These are phyloP conservation scores for Sporormia fimetaria DNA, from an alignment of 495 filamentous ascomycete species.

Conservation along the genomic window DNA sequence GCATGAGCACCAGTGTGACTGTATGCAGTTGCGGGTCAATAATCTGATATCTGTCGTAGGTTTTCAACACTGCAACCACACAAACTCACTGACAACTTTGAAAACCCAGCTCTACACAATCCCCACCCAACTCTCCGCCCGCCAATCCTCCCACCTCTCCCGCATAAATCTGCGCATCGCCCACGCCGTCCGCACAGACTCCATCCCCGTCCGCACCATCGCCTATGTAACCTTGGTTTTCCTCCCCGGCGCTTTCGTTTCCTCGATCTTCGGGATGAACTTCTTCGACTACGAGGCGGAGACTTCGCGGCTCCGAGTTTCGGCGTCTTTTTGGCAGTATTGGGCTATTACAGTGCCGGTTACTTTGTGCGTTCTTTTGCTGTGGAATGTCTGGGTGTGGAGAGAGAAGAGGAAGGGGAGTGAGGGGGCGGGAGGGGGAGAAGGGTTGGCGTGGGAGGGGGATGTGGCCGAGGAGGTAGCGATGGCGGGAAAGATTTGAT, in stretches of 20 bases:
- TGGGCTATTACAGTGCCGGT: conserved; percentile 4
- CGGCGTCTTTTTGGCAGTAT: conserved; percentile 5
- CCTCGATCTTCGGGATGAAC: conserved; percentile 8
- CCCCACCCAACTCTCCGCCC: no score
- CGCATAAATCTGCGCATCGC: not conserved
- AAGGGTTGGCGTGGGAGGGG: not conserved
- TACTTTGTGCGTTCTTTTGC: not conserved
- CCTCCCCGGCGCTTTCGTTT: conserved; percentile 4
- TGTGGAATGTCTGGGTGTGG: conserved; percentile 8
- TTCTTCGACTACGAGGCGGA: conserved; percentile 9
- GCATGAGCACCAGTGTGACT: no score
- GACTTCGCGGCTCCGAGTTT: not conserved
- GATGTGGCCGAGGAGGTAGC: not conserved
- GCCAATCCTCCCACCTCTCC: no score
- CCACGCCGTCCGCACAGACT: conserved; percentile 1
- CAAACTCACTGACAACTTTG: no score
- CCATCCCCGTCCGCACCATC: conserved; percentile 7
- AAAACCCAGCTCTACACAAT: no score
- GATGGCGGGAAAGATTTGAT: not conserved
- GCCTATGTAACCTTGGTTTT: conserved; percentile 7
- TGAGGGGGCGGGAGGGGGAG: not conserved
- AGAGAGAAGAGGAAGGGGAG: not conserved
- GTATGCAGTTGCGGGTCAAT: no score
- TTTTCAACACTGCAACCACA: no score
- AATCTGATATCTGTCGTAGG: no score